Conservation (phyloP, 306 rosid species). For the Cucurbita pepo region DNA sequence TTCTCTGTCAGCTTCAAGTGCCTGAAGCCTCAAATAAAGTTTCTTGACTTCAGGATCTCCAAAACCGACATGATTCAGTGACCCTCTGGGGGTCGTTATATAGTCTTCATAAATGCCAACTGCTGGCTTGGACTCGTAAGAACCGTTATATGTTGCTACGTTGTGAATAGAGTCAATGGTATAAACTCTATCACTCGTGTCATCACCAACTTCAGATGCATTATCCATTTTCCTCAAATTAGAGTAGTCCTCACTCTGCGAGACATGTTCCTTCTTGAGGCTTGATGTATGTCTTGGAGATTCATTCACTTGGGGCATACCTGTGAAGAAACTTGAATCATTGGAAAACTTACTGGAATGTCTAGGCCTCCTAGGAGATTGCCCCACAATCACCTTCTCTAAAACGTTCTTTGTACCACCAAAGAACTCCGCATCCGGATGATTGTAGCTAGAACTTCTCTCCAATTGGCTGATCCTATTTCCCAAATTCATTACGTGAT, state of each 20-base stretch:
- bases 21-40: constrained; percentile 90
- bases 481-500: constrained; percentile 56
- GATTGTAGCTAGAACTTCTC: constrained; percentile 43
- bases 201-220: constrained; percentile 61
- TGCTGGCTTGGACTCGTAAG: constrained; percentile 34
- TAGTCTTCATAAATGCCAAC: constrained; percentile 36
- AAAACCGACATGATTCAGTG: constrained; percentile 29
- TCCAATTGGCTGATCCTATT: constrained; percentile 74
- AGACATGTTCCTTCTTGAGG: constrained; percentile 40
- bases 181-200: constrained; percentile 66
- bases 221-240: constrained; percentile 43
- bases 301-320: constrained; percentile 41
- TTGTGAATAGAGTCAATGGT: constrained; percentile 77
- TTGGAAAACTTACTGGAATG: constrained; percentile 43
- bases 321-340: constrained; percentile 35
- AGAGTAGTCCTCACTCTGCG: constrained; percentile 44
- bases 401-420: constrained; percentile 38
- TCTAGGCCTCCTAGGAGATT: constrained; percentile 44
- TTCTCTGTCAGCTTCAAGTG: constrained; percentile 97
- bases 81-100: constrained; percentile 35
- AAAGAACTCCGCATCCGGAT: constrained; percentile 43
- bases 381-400: constrained; percentile 77
- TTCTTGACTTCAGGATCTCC: constrained; percentile 73
- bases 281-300: constrained; percentile 38
- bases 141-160: constrained; percentile 38